Base-by-base conservation (phyloP, 208 protist species). In the Leishmania tarentolae region DNA sequence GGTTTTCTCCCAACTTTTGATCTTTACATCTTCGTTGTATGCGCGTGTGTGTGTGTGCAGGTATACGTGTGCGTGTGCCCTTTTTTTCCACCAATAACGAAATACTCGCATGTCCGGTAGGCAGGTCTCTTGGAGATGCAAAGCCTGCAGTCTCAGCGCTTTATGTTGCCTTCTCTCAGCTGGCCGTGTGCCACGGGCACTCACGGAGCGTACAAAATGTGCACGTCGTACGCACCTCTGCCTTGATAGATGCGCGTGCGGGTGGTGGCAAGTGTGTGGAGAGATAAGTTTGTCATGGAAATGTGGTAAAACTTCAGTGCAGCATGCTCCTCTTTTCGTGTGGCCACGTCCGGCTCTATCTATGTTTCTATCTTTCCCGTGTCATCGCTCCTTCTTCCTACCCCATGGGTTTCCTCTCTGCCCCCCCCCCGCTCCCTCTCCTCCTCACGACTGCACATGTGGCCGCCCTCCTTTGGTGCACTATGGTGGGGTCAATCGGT, bases 1-100 rank as follows among this genome's bases (percentile, higher is more conserved):
- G 8, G 70, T 11, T n/a, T 72, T 72, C 70, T 74, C 46, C 44
- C 11, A 31, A 13, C 46, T 74, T 74, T 74, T 53, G 46, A 50
- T 40, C 28, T 7, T 57, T 35, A 31, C 70, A 47, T 74, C n/a
- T 56, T 1, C 4, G 37, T 35, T 56, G 40, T 74, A 24, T 74
- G 44, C 40, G 44, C 31, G 35, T 73, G 65, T 70, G 65, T 70
- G 17, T n/a, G n/a, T 42, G 65, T 17, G 65, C 21, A 0, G 11
- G n/a, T 2, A 35, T 5, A 6, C 0, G 31, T 46, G 65, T 31
- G 63, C 15, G 66, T 71, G 66, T 9, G 35, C 68, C 35, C 4
- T 3, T 4, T 3, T 44, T 15, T 24, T 40, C 15, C 44, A 40
- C 44, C n/a, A n/a, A n/a, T n/a, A 74, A 19, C 15, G 13, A 31